Evolutionary conservation across 768 basidiomycete genomes (phyloP).

Genomic region (Boletus sensibilis): DNA sequence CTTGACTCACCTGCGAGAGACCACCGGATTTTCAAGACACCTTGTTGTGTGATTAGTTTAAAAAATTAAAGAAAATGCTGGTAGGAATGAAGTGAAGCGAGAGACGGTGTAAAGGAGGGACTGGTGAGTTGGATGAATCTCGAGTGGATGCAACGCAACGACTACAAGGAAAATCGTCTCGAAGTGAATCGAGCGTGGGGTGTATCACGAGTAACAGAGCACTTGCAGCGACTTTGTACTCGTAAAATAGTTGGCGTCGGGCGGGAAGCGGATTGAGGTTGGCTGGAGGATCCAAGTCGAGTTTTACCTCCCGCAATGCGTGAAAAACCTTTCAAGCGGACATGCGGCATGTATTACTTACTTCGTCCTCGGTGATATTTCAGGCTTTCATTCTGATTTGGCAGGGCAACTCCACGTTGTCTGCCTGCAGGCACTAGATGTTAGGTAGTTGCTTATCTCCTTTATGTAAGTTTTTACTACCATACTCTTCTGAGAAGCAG

Average conservation of each 20-base stretch:
- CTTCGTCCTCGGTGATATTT: slow-evolving; percentile 38
- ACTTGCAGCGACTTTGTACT: slow-evolving; percentile 28
- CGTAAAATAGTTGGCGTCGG: slow-evolving; percentile 27
- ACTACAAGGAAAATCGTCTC: slow-evolving; percentile 43
- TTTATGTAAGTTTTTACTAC: slow-evolving; percentile 43
- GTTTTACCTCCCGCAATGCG: slow-evolving; percentile 45
- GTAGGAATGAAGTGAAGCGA: slow-evolving; percentile 27
- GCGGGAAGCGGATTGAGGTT: slow-evolving; percentile 20
- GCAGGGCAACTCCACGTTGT: slow-evolving; percentile 58
- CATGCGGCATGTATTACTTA: slow-evolving; percentile 33
- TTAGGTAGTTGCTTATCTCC: slow-evolving; percentile 38
- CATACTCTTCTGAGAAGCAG: slow-evolving; percentile 11
- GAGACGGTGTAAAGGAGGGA: slow-evolving; percentile 36
- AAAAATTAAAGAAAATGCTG: slow-evolving; percentile 15
- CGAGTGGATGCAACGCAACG: slow-evolving; percentile 28
- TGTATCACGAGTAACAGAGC: slow-evolving; percentile 25
- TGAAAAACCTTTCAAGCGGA: slow-evolving; percentile 37
- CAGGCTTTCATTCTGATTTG: slow-evolving; percentile 51
- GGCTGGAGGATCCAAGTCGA: slow-evolving; percentile 33
- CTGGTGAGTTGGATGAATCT: slow-evolving; percentile 30
- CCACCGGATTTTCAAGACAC: slow-evolving; percentile 11
- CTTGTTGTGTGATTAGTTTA: slow-evolving; percentile 21
- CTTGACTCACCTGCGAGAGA: slow-evolving; percentile 19
- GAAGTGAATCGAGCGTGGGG: slow-evolving; percentile 53
- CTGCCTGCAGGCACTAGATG: slow-evolving; percentile 70